Percentiles rank a stretch among this genome's conserved stretches.
These are phyloP conservation scores for Fusarium dlaminii DNA, from an alignment of 2,329 filamentous ascomycete species.

Conservation along the genomic window DNA sequence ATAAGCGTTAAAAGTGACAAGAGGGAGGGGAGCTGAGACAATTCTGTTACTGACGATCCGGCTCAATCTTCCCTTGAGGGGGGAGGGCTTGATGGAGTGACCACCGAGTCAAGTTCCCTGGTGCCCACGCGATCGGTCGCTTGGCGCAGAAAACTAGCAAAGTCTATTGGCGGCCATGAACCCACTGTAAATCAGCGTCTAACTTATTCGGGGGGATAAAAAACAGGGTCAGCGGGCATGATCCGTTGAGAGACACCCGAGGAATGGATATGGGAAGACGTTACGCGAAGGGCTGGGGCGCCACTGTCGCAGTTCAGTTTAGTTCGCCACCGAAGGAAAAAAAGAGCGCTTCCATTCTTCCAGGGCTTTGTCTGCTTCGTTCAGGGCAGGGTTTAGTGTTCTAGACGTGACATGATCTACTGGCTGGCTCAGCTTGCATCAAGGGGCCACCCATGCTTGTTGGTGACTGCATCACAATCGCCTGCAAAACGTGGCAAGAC, in stretches of 20 bases:
- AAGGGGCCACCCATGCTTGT: too few relatives aligned
- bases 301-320: background rate
- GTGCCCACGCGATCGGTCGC: conserved; percentile 13
- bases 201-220: background rate
- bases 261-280: conserved; percentile 9
- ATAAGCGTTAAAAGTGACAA: background rate
- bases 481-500: background rate
- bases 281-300: background rate
- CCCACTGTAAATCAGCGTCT: background rate
- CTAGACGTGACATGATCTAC: background rate
- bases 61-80: background rate
- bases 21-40: background rate
- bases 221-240: background rate
- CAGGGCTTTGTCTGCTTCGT: background rate
- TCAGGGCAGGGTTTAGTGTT: background rate
- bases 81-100: conserved; percentile 4
- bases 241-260: background rate
- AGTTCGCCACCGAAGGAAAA: background rate
- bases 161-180: background rate
- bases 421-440: background rate
- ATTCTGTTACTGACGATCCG: background rate
- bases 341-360: background rate
- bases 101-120: conserved; percentile 15
- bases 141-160: conserved; percentile 12
- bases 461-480: background rate